Base-by-base conservation (phyloP, 1,284 basidiomycete genomes). In the Cryptococcus deneoformans region DNA sequence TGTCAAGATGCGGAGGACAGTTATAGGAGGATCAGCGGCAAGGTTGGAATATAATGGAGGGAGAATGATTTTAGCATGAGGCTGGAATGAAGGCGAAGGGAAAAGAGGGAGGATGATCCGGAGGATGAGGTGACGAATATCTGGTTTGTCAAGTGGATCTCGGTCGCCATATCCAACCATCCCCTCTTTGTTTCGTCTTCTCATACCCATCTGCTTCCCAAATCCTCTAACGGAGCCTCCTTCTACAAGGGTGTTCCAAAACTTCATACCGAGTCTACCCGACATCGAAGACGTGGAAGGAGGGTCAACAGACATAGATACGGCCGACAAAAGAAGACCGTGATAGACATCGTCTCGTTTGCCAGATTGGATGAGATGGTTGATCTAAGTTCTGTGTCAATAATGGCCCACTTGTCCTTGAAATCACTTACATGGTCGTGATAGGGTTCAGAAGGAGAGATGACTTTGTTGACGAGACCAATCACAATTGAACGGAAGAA, bases 141-240 rank as follows among this genome's bases (percentile, higher is more conserved):
- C 72, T 37, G 72, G 70, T 54, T 66, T 69, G 56, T 78, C 73
- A 36, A 74, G 53, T 0, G 75, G 75, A 55, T 77, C 75, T 20
- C 60, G 61, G 39, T 67, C 59, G n/a, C 65, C 62, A 53, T 73
- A 72, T 14, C 59, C 66, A 2, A 66, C 61, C 46, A 63, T 63
- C 11, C 11, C 76, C 6, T 75, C 73, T 57, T 75, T 73, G 47
- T 67, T 72, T 36, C 75, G 62, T 37, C 71, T 58, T 46, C 76
- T 57, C 77, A 78, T 78, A 14, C 67, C 67, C 52, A 79, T 63
- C 52, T 76, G 60, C 61, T 77, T 77, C 12, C 72, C 73, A 43
- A 78, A 47, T 2, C 65, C 66, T 58, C 75, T 76, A 1, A 68
- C 65, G 36, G 62, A 66, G 0, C 74, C 74, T 2, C 76, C 72